Evolutionary conservation across 805 yeast genomes (phyloP), one percentile per base, ranked within the genome.

Genomic region (Saturnispora hagleri): DNA sequence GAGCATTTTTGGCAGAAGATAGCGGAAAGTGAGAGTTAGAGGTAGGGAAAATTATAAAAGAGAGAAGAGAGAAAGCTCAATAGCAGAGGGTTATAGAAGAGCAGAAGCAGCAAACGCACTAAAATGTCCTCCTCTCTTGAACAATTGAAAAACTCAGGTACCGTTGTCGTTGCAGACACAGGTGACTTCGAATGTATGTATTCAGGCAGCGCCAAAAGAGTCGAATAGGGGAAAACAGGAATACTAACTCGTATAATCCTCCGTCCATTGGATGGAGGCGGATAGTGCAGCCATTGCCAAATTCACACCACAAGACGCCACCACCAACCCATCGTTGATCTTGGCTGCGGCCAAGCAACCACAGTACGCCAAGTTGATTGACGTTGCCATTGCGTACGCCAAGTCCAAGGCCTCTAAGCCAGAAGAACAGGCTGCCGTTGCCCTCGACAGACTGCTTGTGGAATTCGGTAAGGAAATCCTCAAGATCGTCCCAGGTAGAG

Each of bases 271-370:
- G 42, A 38, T 20, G 22, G 24, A 18, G 34, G 15, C 2, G 2
- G 5, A 4, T 31, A 5, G 2, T 17, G 17, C 24, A 63, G 67
- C 93, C 58, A 93, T 93, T 69, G 97, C 97, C 68, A 89, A 90
- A 74, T 93, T 86, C 78, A 88, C 93, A 63, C 99, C 99, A 61
- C 98, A 93, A 77, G 99, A 93, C 73, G 96, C 99, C 60, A 93
- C 99, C 63, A 93, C 99, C 69, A 93, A 93, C 79, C 99, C 99
- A 60, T 89, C 98, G 43, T 79, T 93, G 75, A 91, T 93, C 65
- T 77, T 93, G 63, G 98, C 98, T 59, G 99, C 99, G 54, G 68
- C 98, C 53, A 87, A 85, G 74, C 87, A 89, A 76, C 72, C 89
- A 43, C 89, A 85, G 68, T 93, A 93, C 74, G 85, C 96, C 54